Evolutionary conservation across 768 basidiomycete genomes (phyloP).

Genomic region (Pleurotus salmoneostramineus): DNA sequence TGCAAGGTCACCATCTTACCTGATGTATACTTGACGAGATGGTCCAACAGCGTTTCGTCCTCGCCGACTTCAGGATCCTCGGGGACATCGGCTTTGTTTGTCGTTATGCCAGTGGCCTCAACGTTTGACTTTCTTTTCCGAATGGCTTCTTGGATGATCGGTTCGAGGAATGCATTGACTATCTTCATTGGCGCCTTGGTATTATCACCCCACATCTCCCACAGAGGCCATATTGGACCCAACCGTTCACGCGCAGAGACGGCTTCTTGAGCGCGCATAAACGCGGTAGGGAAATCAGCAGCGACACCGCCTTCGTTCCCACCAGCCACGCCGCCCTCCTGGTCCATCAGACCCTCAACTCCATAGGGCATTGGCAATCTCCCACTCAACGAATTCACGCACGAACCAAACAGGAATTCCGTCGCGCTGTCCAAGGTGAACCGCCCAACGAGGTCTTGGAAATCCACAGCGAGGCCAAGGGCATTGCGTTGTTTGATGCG

Average conservation of each 20-base stretch:
- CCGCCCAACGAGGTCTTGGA: slow-evolving; percentile 58
- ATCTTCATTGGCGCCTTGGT: slow-evolving; percentile 46
- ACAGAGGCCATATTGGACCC: slow-evolving; percentile 51
- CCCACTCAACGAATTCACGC: slow-evolving; percentile 48
- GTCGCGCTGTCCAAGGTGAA: slow-evolving; percentile 68
- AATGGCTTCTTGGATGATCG: slow-evolving; percentile 48
- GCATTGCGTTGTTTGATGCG: slow-evolving; percentile 45
- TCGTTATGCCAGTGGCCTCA: slow-evolving; percentile 5
- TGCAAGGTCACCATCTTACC: slow-evolving; percentile 22
- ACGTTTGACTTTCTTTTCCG: slow-evolving; percentile 29
- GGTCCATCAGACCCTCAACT: slow-evolving; percentile 11
- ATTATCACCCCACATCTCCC: slow-evolving; percentile 44
- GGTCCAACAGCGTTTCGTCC: slow-evolving; percentile 49
- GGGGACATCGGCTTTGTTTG: slow-evolving; percentile 10
- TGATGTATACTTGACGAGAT: slow-evolving; percentile 47
- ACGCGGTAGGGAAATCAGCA: slow-evolving; percentile 44
- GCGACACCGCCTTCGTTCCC: slow-evolving; percentile 21
- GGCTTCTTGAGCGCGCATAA: slow-evolving; percentile 41
- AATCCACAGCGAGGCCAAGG: slow-evolving; percentile 51
- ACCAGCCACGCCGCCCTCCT: not conserved
- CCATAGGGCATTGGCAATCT: slow-evolving; percentile 52
- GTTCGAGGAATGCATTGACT: slow-evolving; percentile 49
- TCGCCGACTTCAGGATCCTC: slow-evolving; percentile 27
- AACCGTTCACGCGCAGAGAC: slow-evolving; percentile 38
- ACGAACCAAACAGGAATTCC: slow-evolving; percentile 61